These are phyloP conservation scores for Xylariales sp. DNA, from an alignment of 2,329 filamentous ascomycete species.

Conservation along the genomic window DNA sequence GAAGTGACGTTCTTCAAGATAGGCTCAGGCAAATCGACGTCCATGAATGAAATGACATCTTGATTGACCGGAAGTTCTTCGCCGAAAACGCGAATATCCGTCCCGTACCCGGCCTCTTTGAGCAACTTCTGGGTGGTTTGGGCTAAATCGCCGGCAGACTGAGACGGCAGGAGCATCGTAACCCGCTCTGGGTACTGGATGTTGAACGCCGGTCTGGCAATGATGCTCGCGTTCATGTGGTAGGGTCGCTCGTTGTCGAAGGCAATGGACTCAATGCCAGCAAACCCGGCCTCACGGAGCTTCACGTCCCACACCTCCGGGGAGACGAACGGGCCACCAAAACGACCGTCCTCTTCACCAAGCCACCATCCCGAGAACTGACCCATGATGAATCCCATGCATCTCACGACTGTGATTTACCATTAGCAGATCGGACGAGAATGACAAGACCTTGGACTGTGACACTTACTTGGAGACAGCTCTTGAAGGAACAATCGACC, in stretches of 20 bases:
- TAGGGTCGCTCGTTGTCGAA: not conserved
- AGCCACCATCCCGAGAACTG: conserved; percentile 3
- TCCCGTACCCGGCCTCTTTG: not conserved
- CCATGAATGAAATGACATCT: not conserved
- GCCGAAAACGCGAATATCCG: not conserved
- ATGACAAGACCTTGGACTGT: too few species aligned
- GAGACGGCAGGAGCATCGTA: not conserved
- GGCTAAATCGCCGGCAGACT: not conserved
- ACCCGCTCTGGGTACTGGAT: not conserved
- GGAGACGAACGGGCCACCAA: not conserved
- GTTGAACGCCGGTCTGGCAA: not conserved
- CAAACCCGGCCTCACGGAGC: not conserved
- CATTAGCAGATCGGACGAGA: not conserved
- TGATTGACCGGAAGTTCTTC: not conserved
- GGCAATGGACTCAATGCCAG: not conserved
- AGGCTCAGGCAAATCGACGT: not conserved
- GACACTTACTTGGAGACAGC: not conserved
- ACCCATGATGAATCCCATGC: not conserved
- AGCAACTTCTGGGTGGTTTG: not conserved
- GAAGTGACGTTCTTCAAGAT: not conserved
- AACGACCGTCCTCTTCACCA: not conserved
- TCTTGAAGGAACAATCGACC: not conserved
- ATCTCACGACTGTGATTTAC: not conserved
- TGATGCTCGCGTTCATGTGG: not conserved
- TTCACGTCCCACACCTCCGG: conserved; percentile 1